These are phyloP conservation scores for Exophiala sideris DNA, from an alignment of 2,329 filamentous ascomycete genomes.

Conservation along the genomic window DNA sequence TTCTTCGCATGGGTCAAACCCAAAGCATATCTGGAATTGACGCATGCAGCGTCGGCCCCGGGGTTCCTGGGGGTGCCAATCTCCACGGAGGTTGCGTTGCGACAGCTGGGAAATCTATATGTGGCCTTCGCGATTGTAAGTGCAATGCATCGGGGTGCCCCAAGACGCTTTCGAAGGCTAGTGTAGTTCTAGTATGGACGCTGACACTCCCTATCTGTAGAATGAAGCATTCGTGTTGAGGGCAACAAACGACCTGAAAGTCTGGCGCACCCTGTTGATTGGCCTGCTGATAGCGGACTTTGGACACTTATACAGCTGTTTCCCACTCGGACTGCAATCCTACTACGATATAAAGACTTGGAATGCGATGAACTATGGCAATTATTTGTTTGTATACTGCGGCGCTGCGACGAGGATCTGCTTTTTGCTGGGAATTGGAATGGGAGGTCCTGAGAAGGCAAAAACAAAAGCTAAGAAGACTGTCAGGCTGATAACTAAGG, in stretches of 20 bases:
- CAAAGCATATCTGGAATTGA: constrained; percentile 60
- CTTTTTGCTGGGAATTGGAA: constrained; percentile 58
- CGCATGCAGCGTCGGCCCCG: constrained; percentile 54
- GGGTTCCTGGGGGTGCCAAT: constrained; percentile 48
- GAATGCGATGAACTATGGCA: constrained; percentile 68
- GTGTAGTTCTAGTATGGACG: no score
- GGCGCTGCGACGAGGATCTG: constrained; percentile 59
- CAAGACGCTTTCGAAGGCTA: no score
- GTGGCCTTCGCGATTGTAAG: constrained; percentile 63
- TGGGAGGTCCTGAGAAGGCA: constrained; percentile 18
- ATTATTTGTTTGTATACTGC: constrained; percentile 67
- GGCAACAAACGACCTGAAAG: constrained; percentile 61
- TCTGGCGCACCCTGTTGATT: constrained; percentile 67
- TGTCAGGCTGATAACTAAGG: constrained; percentile 12
- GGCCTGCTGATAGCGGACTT: constrained; percentile 71
- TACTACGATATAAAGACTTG: constrained; percentile 62
- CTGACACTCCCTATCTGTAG: no score
- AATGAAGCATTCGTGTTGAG: constrained; percentile 75
- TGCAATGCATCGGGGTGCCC: no score
- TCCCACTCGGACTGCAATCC: constrained; percentile 56
- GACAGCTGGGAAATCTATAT: constrained; percentile 76
- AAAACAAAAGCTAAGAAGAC: constrained; percentile 18
- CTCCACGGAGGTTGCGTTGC: constrained; percentile 64
- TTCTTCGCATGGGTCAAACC: constrained; percentile 52
- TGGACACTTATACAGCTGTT: constrained; percentile 68